These are phyloP conservation scores for Pyrus pyrifolia DNA, from an alignment of 306 rosid genomes.

Conservation along the genomic window DNA sequence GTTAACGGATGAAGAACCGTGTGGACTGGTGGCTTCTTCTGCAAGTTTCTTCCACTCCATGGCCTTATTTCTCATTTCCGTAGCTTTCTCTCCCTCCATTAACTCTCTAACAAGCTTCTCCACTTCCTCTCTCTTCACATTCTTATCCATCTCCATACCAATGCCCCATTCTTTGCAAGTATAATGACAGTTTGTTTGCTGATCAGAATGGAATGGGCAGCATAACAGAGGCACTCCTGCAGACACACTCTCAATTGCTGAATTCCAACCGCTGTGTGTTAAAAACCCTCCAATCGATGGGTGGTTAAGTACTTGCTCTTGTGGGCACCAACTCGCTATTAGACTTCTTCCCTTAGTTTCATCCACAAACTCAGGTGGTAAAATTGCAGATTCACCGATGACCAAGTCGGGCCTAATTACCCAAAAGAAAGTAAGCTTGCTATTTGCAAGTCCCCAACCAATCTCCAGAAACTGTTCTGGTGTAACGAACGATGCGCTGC, in stretches of 20 bases:
- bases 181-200: background rate
- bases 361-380: too few relatives aligned
- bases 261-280: too few relatives aligned
- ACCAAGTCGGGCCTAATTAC: background rate
- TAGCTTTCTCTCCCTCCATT: background rate
- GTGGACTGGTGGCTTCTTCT: too few relatives aligned
- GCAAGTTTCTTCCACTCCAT: background rate
- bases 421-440: background rate
- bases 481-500: background rate
- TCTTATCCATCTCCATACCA: conserved; percentile 11
- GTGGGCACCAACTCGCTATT: too few relatives aligned
- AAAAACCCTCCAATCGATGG: too few relatives aligned
- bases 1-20: conserved; percentile 6
- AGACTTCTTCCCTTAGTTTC: too few relatives aligned
- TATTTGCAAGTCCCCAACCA: conserved; percentile 7
- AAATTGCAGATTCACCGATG: too few relatives aligned
- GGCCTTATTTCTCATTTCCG: background rate
- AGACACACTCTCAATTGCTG: too few relatives aligned
- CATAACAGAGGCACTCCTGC: too few relatives aligned
- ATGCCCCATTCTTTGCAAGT: conserved; percentile 3
- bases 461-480: background rate
- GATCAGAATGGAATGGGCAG: too few relatives aligned
- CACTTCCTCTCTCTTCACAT: conserved; percentile 17
- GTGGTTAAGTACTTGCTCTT: too few relatives aligned
- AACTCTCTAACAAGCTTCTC: conserved; percentile 10